Base-by-base conservation (phyloP, 495 filamentous ascomycete species). In the Neurospora sublineolata region DNA sequence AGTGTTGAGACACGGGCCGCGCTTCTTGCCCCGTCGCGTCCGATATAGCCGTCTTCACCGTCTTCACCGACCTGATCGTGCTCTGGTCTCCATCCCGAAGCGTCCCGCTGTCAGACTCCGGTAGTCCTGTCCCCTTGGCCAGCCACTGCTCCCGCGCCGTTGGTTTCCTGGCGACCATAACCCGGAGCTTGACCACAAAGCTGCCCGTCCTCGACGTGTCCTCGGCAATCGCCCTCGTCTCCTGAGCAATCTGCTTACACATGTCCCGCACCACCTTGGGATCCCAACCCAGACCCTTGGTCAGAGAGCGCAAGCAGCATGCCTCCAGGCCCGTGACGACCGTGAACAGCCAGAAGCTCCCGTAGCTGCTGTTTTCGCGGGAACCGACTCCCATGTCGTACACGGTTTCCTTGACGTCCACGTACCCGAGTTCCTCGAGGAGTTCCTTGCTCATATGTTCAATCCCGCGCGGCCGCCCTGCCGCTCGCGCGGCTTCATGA, bases 301-400 rank as follows among this genome's bases (percentile, higher is more conserved):
- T 93, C 37, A 94, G 75, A 27, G 85, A 82, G 23, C 92, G 83
- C 72, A 94, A 72, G 40, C 83, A 84, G 20, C 80, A 74, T 1
- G 91, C 84, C 77, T 94, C 92, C 60, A 93, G 76, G 2, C 88
- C 88, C 75, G 91, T 89, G 40, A 93, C 78, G 68, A 87, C 76
- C 0, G 85, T 80, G 36, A 93, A 86, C 18, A 94, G 82, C 75
- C 86, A 90, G 80, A 92, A 87, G 73, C 90, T 92, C 52, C 87
- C 86, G 70, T 88, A 87, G 40, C 83, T 82, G 71, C 82, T 81
- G 71, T 87, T 85, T 6, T 85, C 77, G 3, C 83, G 82, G 7
- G 84, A 76, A 0, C 88, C 88, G 12, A 93, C 79, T 0, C 90
- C 90, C 9, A 93, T 83, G 37, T 84, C 84, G 69, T 87, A 84